Base-by-base conservation (phyloP, 2,329 filamentous ascomycete genomes). In the Fusarium temperatum region DNA sequence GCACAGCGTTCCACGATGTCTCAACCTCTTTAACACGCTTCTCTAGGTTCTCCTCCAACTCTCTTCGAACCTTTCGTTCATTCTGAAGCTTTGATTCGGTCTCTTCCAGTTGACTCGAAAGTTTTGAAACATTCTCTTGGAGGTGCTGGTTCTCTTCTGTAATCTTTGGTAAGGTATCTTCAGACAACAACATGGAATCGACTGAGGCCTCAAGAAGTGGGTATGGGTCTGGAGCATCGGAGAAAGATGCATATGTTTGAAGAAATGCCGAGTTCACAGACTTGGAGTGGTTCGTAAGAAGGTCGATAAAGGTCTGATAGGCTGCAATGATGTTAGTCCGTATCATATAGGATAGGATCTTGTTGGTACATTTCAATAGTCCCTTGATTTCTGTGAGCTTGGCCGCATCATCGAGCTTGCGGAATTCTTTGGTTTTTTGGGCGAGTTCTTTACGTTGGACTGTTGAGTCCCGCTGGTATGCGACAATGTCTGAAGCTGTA, bases 351-450 rank as follows among this genome's bases (percentile, higher is more conserved):
- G 17, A 63, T 20, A 53, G 61, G 32, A 44, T 35, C 24, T 41
- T 28, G 6, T 30, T 35, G 38, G 22, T 72, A 95, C 94, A 92
- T 87, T 98, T 98, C 67, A 99, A 84, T 57, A 99, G 85, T 44
- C 90, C 90, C 84, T 98, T 99, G 85, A 97, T 91, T 82, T 99
- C 96, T 10, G 87, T 87, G 61, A 99, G 85, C 83, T 98, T 99
- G 64, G 89, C 90, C 17, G 92, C 86, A 86, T 99, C 95, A 77
- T 98, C 96, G 17, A 97, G 88, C 82, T 98, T 98, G 70, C 95
- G 89, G 78, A 98, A 99, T 78, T 98, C 96, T 80, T 99, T 99
- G 2, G 96, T 99, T 87, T 98, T 98, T 81, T 98, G 95, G n/a
- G 97, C 96, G 26, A 99, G 87, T 70, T 99, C 97, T 81, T 99